These are phyloP conservation scores for Yamadazyma pseudoaaseri DNA, from an alignment of 1,139 yeast genomes.

Conservation along the genomic window DNA sequence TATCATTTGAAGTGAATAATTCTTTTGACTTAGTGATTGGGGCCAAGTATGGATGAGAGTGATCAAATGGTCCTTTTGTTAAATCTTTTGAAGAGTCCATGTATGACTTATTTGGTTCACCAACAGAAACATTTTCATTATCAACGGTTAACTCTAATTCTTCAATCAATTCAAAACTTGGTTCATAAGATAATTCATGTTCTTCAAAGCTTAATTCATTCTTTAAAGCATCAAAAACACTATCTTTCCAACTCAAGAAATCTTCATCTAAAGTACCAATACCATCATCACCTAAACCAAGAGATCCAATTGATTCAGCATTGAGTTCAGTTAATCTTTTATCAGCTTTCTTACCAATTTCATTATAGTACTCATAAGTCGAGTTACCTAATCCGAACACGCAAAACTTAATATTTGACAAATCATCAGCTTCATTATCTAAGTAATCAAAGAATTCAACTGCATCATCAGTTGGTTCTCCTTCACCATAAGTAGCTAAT, in stretches of 20 bases:
- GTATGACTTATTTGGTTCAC: conserved; percentile 80
- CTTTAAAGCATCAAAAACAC: conserved; percentile 64
- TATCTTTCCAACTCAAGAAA: conserved; percentile 89
- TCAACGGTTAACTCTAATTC: conserved; percentile 26
- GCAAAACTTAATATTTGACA: conserved; percentile 65
- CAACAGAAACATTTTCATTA: conserved; percentile 58
- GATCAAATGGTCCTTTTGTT: conserved; percentile 77
- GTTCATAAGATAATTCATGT: conserved; percentile 74
- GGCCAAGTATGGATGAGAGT: conserved; percentile 81
- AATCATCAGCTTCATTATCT: conserved; percentile 56
- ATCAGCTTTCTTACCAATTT: conserved; percentile 65
- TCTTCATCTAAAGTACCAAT: conserved; percentile 95
- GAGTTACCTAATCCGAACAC: conserved; percentile 92
- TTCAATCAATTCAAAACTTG: conserved; percentile 56
- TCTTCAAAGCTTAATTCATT: conserved; percentile 67
- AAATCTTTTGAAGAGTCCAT: conserved; percentile 38
- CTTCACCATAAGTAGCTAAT: conserved; percentile 96
- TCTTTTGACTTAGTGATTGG: conserved; percentile 62
- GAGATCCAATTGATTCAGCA: conserved; percentile 66
- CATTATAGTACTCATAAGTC: conserved; percentile 88
- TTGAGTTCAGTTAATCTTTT: conserved; percentile 55
- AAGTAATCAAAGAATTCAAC: conserved; percentile 66
- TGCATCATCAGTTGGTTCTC: conserved; percentile 96
- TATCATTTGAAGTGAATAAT: conserved; percentile 61
- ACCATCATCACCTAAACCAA: conserved; percentile 95